phyloP scores from a whole-genome alignment of 441 rosid species.

The Jatropha podagrica region DNA sequence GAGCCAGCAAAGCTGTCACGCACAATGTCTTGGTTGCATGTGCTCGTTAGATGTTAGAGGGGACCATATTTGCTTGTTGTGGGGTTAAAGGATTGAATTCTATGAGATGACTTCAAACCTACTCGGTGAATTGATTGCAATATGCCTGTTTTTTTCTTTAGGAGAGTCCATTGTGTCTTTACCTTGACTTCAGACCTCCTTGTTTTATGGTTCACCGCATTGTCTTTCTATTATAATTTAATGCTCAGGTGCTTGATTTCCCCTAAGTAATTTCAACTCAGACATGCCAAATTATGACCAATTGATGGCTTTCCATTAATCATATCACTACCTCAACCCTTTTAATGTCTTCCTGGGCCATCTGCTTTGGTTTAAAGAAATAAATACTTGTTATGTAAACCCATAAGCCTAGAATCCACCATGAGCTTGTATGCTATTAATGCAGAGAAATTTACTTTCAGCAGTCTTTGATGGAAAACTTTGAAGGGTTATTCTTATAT shows the following conservation, averaged over 20 bases:
- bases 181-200: not conserved
- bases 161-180: conserved; percentile 1
- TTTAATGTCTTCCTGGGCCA: not conserved
- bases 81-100: conserved; percentile 25
- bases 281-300: conserved; percentile 1
- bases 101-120: conserved; percentile 13
- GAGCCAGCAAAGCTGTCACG: conserved; percentile 8
- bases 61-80: conserved; percentile 20
- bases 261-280: not conserved
- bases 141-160: conserved; percentile 2
- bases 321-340: not conserved
- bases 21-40: conserved; percentile 4
- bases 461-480: not conserved
- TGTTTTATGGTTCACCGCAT: not conserved
- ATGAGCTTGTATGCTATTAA: not conserved
- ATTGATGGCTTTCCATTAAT: not conserved
- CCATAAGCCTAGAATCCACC: not conserved
- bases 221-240: not conserved
- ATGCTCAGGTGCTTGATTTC: not conserved
- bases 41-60: conserved; percentile 5
- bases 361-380: not conserved
- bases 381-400: not conserved
- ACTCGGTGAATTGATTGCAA: conserved; percentile 4
- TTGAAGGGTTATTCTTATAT: not conserved
- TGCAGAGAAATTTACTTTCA: not conserved